A percentile compares a stretch with the other conserved stretches of the same genome.
Conservation (phyloP, 2,329 filamentous ascomycete species). For the Penicillium sp. region DNA sequence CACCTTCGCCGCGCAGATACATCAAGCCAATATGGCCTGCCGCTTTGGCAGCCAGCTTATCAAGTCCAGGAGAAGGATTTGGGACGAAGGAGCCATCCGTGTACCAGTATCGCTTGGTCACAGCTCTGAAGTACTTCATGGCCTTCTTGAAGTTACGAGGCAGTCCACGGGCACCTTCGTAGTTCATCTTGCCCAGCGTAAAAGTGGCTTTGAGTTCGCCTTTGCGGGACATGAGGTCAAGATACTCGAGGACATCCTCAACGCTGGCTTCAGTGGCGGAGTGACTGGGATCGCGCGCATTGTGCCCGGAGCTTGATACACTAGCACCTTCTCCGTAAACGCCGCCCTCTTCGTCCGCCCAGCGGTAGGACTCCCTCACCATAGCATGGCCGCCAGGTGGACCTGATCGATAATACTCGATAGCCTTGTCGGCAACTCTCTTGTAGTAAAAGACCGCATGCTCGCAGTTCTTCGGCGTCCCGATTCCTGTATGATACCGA, state of each 20-base stretch:
- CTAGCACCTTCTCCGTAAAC: slow-evolving; percentile 96
- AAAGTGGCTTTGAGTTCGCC: slow-evolving; percentile 86
- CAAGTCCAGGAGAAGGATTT: slow-evolving; percentile 68
- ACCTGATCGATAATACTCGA: slow-evolving; percentile 82
- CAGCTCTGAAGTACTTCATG: slow-evolving; percentile 76
- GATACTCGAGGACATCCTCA: slow-evolving; percentile 91
- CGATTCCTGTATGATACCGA: slow-evolving; percentile 81
- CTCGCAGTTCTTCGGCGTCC: slow-evolving; percentile 82
- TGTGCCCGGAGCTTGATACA: slow-evolving; percentile 79
- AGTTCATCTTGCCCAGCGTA: slow-evolving; percentile 81
- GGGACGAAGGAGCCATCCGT: slow-evolving; percentile 73
- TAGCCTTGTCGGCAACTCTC: slow-evolving; percentile 87
- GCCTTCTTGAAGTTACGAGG: slow-evolving; percentile 72
- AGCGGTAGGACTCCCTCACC: slow-evolving; percentile 75
- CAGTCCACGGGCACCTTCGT: slow-evolving; percentile 78
- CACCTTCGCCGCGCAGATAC: slow-evolving; percentile 84
- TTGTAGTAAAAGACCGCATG: slow-evolving; percentile 87
- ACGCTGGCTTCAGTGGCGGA: slow-evolving; percentile 83
- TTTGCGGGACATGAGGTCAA: slow-evolving; percentile 86
- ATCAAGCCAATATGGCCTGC: slow-evolving; percentile 87
- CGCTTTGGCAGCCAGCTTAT: slow-evolving; percentile 78
- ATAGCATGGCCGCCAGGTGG: slow-evolving; percentile 84
- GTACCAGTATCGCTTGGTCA: slow-evolving; percentile 80
- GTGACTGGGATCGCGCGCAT: slow-evolving; percentile 73
- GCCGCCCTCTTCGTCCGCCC: slow-evolving; percentile 87